Evolutionary conservation across 2,329 filamentous ascomycete species (phyloP).

Genomic region (Colletotrichum lupini): DNA sequence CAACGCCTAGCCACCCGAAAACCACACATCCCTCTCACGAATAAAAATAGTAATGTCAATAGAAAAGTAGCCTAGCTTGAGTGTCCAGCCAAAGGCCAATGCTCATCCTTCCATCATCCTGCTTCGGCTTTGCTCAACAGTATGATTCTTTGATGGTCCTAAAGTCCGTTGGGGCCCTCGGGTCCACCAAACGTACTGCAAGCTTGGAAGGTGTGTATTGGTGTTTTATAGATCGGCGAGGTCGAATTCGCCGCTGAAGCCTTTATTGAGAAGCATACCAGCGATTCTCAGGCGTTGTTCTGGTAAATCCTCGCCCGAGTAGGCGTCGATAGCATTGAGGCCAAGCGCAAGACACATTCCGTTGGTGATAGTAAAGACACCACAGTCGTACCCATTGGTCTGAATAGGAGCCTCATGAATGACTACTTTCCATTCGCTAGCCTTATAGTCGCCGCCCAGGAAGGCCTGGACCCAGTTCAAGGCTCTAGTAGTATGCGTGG

Average conservation of each 20-base stretch:
- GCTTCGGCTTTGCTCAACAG: not conserved
- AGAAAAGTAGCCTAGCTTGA: no score
- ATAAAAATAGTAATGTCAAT: not conserved
- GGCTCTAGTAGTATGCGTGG: conserved; percentile 53
- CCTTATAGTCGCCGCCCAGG: conserved; percentile 63
- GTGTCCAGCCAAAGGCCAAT: not conserved
- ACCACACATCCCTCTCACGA: not conserved
- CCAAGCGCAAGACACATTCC: conserved; percentile 71
- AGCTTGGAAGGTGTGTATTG: not conserved
- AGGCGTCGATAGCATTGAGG: conserved; percentile 60
- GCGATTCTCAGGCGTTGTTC: conserved; percentile 72
- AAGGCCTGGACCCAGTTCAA: conserved; percentile 68
- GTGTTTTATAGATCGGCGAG: conserved; percentile 50
- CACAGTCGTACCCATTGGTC: conserved; percentile 78
- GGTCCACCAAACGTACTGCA: not conserved
- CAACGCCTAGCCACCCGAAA: not conserved
- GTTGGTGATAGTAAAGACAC: conserved; percentile 82
- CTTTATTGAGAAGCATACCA: conserved; percentile 73
- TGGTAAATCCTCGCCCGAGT: conserved; percentile 65
- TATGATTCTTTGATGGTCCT: not conserved
- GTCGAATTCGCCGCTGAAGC: conserved; percentile 71
- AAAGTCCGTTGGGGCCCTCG: no score
- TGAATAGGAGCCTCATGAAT: conserved; percentile 66
- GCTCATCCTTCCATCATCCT: not conserved
- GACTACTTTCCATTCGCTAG: conserved; percentile 69